phyloP scores from a whole-genome alignment of 768 basidiomycete species.

The Lactifluus pinguis region DNA sequence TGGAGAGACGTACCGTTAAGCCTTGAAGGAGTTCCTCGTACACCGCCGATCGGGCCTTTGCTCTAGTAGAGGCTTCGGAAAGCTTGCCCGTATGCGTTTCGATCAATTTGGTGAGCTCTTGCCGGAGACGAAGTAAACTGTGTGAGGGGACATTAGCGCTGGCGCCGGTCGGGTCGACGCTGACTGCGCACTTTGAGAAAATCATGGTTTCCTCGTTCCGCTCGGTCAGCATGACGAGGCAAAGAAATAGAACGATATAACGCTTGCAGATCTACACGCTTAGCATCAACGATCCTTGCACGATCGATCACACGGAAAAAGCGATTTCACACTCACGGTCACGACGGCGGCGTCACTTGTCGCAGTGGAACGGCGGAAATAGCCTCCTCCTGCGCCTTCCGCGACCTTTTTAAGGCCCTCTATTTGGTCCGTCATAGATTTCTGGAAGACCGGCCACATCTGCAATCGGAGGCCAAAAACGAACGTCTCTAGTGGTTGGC shows the following conservation, averaged over 20 bases:
- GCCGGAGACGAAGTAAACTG: conserved; percentile 77
- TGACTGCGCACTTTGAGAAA: conserved; percentile 68
- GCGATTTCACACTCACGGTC: conserved; percentile 35
- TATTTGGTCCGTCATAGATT: conserved; percentile 73
- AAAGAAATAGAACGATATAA: conserved; percentile 76
- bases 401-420: conserved; percentile 77
- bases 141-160: neutral
- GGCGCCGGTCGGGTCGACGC: neutral
- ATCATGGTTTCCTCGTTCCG: conserved; percentile 94
- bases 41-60: conserved; percentile 59
- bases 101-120: conserved; percentile 74
- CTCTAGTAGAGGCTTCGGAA: conserved; percentile 48
- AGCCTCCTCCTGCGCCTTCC: conserved; percentile 55
- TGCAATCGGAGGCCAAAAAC: conserved; percentile 72
- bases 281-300: neutral
- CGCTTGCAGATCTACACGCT: conserved; percentile 52
- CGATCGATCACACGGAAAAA: neutral
- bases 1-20: conserved; percentile 51
- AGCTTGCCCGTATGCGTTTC: conserved; percentile 61
- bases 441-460: conserved; percentile 94
- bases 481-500: conserved; percentile 73
- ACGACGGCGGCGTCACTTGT: conserved; percentile 65
- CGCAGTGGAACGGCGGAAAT: conserved; percentile 49
- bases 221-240: conserved; percentile 69
- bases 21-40: conserved; percentile 73